Percentiles rank a stretch among this genome's conserved stretches.
Evolutionary conservation across 2,329 filamentous ascomycete genomes (phyloP).

Genomic region (Cladosporium phlei): DNA sequence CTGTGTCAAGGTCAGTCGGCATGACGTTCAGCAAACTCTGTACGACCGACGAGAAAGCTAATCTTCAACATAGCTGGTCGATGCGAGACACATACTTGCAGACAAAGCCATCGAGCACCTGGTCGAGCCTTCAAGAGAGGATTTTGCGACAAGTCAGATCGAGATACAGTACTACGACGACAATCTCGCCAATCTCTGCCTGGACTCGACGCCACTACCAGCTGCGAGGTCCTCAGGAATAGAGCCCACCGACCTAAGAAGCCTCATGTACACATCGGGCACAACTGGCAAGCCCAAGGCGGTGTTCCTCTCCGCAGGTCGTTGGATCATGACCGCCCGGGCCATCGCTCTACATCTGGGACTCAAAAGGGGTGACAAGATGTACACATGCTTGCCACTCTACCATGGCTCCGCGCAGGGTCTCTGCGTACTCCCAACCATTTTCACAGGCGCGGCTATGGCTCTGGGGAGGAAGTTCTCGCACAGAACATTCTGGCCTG

Average conservation of each 20-base stretch:
- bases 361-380: slow-evolving; percentile 55
- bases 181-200: slow-evolving; percentile 15
- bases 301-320: slow-evolving; percentile 23
- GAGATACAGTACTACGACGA: slow-evolving; percentile 26
- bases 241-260: slow-evolving; percentile 51
- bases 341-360: slow-evolving; percentile 56
- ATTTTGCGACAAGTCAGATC: slow-evolving; percentile 18
- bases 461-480: slow-evolving; percentile 76
- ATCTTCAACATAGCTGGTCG: slow-evolving; percentile 19
- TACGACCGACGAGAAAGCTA: too few species aligned
- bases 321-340: slow-evolving; percentile 44
- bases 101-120: slow-evolving; percentile 22
- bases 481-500: slow-evolving; percentile 69
- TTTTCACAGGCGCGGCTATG: slow-evolving; percentile 60
- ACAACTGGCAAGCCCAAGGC: slow-evolving; percentile 52
- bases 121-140: slow-evolving; percentile 23
- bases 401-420: slow-evolving; percentile 77
- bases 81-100: slow-evolving; percentile 23
- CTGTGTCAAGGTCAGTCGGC: slow-evolving; percentile 31
- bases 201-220: slow-evolving; percentile 24
- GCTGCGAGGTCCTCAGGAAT: slow-evolving; percentile 15
- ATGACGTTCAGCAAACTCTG: too few species aligned
- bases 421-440: slow-evolving; percentile 53
- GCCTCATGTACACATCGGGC: slow-evolving; percentile 77
- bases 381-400: slow-evolving; percentile 64